A percentile compares a stretch with the other conserved stretches of the same genome.
phyloP scores from a whole-genome alignment of 1,284 basidiomycete genomes.

The Austroboletus rostrupii region DNA sequence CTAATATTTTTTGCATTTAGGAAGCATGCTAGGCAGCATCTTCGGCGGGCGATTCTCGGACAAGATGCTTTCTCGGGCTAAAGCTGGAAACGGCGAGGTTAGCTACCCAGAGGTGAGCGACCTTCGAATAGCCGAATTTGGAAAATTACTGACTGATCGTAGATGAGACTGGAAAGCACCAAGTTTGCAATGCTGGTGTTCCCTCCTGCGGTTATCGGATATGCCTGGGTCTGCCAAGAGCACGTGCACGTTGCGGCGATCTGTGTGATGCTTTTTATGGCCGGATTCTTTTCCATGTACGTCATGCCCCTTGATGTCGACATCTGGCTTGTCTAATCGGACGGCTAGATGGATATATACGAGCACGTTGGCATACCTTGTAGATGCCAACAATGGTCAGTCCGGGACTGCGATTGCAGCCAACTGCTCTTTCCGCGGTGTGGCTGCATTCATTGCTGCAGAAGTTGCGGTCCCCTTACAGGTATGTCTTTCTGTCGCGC shows the following conservation, averaged over 20 bases:
- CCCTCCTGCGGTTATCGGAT: slow-evolving; percentile 60
- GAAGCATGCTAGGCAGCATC: slow-evolving; percentile 66
- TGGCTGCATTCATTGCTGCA: slow-evolving; percentile 64
- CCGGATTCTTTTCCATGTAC: slow-evolving; percentile 70
- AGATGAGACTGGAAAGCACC: slow-evolving; percentile 76
- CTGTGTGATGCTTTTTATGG: slow-evolving; percentile 60
- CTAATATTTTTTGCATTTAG: slow-evolving; percentile 30
- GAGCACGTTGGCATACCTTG: slow-evolving; percentile 70
- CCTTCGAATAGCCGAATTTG: background rate
- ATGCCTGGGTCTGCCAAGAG: slow-evolving; percentile 74
- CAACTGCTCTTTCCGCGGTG: slow-evolving; percentile 68
- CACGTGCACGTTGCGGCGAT: slow-evolving; percentile 63
- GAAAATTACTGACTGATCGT: background rate
- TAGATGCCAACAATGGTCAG: slow-evolving; percentile 73
- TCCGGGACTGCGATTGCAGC: slow-evolving; percentile 69
- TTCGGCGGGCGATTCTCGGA: slow-evolving; percentile 81
- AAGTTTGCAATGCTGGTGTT: slow-evolving; percentile 51
- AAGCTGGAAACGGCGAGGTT: slow-evolving; percentile 58
- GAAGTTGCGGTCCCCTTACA: slow-evolving; percentile 55
- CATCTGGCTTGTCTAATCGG: background rate
- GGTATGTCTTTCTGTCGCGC: background rate
- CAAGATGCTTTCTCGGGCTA: slow-evolving; percentile 53
- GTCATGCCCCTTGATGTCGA: slow-evolving; percentile 19
- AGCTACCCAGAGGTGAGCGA: slow-evolving; percentile 60
- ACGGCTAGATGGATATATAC: slow-evolving; percentile 60